Percentiles rank a stretch among this genome's conserved stretches.
Evolutionary conservation across 129 eudicot species (phyloP).

Genomic region (Centaurea solstitialis): DNA sequence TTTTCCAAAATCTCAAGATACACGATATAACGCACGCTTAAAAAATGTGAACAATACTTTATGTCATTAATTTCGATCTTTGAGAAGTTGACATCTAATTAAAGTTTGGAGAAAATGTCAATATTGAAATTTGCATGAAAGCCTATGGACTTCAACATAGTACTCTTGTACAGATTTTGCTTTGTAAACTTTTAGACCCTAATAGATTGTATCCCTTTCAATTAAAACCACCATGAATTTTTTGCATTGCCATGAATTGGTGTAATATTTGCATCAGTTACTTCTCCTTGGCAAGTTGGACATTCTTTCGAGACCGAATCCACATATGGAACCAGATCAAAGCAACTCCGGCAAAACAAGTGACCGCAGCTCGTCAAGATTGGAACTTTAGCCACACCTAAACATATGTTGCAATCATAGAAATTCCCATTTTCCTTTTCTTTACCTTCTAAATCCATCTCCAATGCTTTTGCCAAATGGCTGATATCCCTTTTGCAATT

Average conservation of each 20-base stretch:
- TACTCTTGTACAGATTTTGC: neutral
- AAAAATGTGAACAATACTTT: no score
- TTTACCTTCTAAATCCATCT: conserved; percentile 45
- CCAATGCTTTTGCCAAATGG: conserved; percentile 56
- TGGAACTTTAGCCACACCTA: conserved; percentile 43
- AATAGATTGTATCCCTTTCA: neutral
- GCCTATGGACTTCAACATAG: no score
- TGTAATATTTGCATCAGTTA: conserved; percentile 38
- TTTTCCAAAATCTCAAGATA: no score
- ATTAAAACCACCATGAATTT: neutral
- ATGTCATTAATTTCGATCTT: no score
- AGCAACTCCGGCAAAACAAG: conserved; percentile 66
- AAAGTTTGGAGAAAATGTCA: no score
- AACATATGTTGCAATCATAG: conserved; percentile 58
- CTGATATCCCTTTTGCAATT: conserved; percentile 43
- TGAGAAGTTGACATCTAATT: no score
- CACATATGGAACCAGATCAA: conserved; percentile 39
- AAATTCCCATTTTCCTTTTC: conserved; percentile 23
- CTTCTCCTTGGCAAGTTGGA: conserved; percentile 69
- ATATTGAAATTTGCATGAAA: no score
- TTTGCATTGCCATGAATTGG: conserved; percentile 58
- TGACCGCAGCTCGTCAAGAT: conserved; percentile 68
- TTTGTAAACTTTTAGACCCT: neutral
- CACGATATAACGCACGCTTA: no score
- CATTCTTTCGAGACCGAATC: conserved; percentile 54